Percentiles rank a stretch among this genome's conserved stretches.
Evolutionary conservation across 192 early-diverging fungal genomes (phyloP).

Genomic region (Martensiomyces pterosporus): DNA sequence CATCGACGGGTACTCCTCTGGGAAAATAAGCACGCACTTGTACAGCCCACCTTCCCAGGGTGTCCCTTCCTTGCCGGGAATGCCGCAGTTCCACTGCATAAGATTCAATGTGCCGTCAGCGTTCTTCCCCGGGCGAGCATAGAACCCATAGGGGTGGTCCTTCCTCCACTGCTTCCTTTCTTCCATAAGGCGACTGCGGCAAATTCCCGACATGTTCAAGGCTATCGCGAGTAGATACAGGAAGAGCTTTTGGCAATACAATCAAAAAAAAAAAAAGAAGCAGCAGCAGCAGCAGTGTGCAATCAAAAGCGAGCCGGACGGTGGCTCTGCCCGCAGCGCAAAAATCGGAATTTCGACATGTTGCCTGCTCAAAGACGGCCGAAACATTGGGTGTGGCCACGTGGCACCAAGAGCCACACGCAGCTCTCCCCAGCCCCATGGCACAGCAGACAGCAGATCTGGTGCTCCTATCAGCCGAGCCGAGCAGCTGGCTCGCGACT

Average conservation of each 20-base stretch:
- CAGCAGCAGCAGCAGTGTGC: too few species aligned
- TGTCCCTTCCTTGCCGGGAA: constrained; percentile 65
- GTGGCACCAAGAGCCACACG: too few species aligned
- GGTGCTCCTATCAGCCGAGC: too few species aligned
- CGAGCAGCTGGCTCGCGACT: too few species aligned
- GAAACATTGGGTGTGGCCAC: too few species aligned
- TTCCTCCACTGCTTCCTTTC: constrained; percentile 98
- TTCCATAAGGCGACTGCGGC: constrained; percentile 74
- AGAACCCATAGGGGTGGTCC: constrained; percentile 93
- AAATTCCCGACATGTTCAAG: constrained; percentile 75
- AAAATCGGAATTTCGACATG: too few species aligned
- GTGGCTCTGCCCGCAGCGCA: too few species aligned
- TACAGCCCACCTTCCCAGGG: constrained; percentile 89
- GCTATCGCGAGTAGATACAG: constrained; percentile 2
- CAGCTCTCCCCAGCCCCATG: too few species aligned
- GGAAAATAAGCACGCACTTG: constrained; percentile 78
- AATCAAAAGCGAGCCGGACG: too few species aligned
- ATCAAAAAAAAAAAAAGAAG: too few species aligned
- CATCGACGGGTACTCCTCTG: constrained; percentile 83
- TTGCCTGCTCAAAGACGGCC: too few species aligned
- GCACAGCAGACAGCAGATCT: too few species aligned
- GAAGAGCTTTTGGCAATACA: background rate
- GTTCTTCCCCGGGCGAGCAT: constrained; percentile 83
- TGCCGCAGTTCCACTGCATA: constrained; percentile 78
- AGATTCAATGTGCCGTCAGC: constrained; percentile 75